A percentile compares a stretch with the other conserved stretches of the same genome.
phyloP scores from a whole-genome alignment of 2,329 filamentous ascomycete genomes.

The Fusarium neocosmosporiellum region DNA sequence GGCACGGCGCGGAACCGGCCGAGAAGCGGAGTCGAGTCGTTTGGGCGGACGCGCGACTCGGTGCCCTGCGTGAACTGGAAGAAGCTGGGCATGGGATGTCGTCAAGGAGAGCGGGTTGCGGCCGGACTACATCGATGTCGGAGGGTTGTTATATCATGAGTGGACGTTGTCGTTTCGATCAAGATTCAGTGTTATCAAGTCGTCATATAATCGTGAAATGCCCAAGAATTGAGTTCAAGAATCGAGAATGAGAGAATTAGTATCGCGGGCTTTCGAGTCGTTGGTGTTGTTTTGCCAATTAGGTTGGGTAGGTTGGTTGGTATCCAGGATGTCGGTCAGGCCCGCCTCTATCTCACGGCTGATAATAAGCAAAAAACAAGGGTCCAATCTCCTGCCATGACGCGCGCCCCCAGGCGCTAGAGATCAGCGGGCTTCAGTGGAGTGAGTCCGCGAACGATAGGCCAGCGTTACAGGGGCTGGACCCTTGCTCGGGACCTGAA shows the following conservation, averaged over 20 bases:
- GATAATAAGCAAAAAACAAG: slow-evolving; percentile 20
- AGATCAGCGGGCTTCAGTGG: slow-evolving; percentile 23
- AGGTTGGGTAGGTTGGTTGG: neutral
- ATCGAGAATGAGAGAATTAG: slow-evolving; percentile 10
- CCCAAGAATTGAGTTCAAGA: neutral
- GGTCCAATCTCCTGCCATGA: slow-evolving; percentile 30
- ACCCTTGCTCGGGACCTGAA: neutral
- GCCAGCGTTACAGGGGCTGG: slow-evolving; percentile 13
- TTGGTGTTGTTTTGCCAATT: slow-evolving; percentile 25
- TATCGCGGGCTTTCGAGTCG: slow-evolving; percentile 9
- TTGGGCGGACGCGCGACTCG: slow-evolving; percentile 65
- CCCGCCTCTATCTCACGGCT: slow-evolving; percentile 19
- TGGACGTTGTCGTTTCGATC: neutral
- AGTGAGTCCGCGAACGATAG: slow-evolving; percentile 1
- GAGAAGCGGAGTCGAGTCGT: slow-evolving; percentile 69
- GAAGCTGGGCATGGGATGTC: slow-evolving; percentile 67
- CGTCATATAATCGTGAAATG: neutral
- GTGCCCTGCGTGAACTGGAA: slow-evolving; percentile 75
- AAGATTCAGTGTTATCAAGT: neutral
- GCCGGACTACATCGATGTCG: slow-evolving; percentile 34
- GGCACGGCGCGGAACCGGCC: slow-evolving; percentile 75
- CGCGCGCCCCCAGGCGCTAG: slow-evolving; percentile 12
- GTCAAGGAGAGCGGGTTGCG: slow-evolving; percentile 20
- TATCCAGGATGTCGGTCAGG: neutral
- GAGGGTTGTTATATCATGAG: slow-evolving; percentile 4